Base-by-base conservation (phyloP, 2,329 filamentous ascomycete species). In the Fusarium buxicola region DNA sequence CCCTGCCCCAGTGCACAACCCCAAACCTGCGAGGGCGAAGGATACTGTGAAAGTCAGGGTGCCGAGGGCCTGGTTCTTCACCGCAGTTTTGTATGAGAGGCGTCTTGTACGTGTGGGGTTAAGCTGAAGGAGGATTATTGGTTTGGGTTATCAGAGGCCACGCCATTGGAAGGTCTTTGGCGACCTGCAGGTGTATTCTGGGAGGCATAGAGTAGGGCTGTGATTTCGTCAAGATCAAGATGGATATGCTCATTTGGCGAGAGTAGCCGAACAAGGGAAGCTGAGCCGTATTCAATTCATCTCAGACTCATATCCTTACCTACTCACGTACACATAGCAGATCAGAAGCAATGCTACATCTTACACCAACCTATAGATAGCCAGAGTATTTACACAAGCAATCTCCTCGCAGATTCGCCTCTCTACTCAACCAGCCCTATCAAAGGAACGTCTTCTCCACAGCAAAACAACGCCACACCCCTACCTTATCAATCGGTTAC, bases 161-260 rank as follows among this genome's bases (percentile, higher is more conserved):
- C 43, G 28, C 24, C 21, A 60, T 63, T 52, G 58, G 58, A 41
- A 24, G 43, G 12, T 34, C 30, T 21, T 57, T 53, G 61, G 61
- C 60, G 55, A 61, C 60, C 51, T 61, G 60, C 55, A 63, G 51
- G 30, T 59, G 18, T 18, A 21, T 34, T 16, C 45, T 45, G 28
- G 41, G 52, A 58, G 58, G 51, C 25, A 10, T 24, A 15, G 28
- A 25, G 18, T 39, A 21, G 21, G 10, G 9, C 21, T 21, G 21
- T 21, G 21, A 4, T 21, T 21, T 21, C 21, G 15, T 13, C n/a
- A 21, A 28, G 13, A 24, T 7, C 27, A 18, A 45, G 43, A 27
- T 16, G 8, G 11, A 48, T 25, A 25, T 27, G 32, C 24, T 44
- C 39, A 39, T n/a, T 28, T 50, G 13, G 12, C 15, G 15, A n/a